Conservation (phyloP, 2,329 filamentous ascomycete species). For the Pezicula carpinea region DNA sequence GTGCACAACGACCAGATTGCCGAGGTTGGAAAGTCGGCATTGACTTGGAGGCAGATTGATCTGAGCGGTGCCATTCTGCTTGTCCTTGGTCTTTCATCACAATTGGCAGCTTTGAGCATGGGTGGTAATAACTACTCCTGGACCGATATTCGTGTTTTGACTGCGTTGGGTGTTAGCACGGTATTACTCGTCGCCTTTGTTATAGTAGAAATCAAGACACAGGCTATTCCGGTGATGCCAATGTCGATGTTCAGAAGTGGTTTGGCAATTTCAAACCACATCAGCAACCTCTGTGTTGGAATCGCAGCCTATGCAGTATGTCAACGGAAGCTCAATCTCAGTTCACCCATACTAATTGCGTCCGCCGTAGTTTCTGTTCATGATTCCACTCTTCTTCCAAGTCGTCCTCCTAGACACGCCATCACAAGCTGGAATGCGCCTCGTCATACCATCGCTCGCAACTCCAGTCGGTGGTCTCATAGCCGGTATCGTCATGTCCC, state of each 20-base stretch:
- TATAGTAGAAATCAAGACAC: constrained; percentile 42
- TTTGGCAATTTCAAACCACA: constrained; percentile 49
- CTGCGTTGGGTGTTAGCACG: constrained; percentile 38
- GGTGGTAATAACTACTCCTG: constrained; percentile 53
- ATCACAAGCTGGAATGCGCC: constrained; percentile 57
- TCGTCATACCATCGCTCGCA: constrained; percentile 59
- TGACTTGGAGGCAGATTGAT: constrained; percentile 52
- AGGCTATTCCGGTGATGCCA: constrained; percentile 49
- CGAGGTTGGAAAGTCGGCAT: constrained; percentile 27
- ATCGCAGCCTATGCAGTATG: constrained; percentile 58
- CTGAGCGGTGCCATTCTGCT: constrained; percentile 52
- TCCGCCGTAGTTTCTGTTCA: constrained; percentile 56
- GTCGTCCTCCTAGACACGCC: constrained; percentile 60
- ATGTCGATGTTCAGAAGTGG: constrained; percentile 51
- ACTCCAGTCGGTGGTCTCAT: constrained; percentile 52
- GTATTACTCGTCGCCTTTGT: constrained; percentile 41
- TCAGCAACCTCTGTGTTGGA: constrained; percentile 56
- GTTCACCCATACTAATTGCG: constrained; percentile 3
- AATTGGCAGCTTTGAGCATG: constrained; percentile 50
- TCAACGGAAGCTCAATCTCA: constrained; percentile 7
- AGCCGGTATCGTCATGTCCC: constrained; percentile 55
- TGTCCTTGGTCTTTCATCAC: constrained; percentile 52
- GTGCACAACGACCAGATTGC: constrained; percentile 20
- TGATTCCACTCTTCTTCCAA: constrained; percentile 67
- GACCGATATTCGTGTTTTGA: constrained; percentile 43